Percentiles rank a stretch among this genome's conserved stretches.
Conservation (phyloP, 129 eudicot genomes). For the Flaveria robusta region DNA sequence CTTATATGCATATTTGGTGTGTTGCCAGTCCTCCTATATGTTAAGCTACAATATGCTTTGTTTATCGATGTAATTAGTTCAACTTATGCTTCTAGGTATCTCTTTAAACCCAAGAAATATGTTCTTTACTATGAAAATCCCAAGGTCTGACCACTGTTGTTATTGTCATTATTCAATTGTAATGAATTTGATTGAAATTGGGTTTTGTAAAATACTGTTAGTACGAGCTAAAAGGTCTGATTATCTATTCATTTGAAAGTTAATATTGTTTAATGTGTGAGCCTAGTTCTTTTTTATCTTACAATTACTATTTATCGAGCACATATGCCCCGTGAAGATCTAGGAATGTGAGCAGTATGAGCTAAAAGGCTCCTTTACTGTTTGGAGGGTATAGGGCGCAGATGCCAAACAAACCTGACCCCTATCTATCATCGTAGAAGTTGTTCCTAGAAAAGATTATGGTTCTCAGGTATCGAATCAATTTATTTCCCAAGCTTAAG, state of each 20-base stretch:
- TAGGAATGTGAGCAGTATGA: too few species aligned
- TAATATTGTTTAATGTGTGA: background rate
- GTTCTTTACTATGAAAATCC: constrained; percentile 22
- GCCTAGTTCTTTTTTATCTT: too few species aligned
- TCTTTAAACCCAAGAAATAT: constrained; percentile 24
- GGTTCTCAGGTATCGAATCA: too few species aligned
- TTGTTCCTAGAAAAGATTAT: too few species aligned
- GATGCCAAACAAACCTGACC: too few species aligned
- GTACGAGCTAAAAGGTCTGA: too few species aligned
- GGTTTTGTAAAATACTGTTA: background rate
- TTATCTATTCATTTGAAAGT: background rate
- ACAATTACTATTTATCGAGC: too few species aligned
- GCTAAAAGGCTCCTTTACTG: too few species aligned
- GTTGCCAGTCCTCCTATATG: constrained; percentile 18
- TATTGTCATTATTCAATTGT: background rate
- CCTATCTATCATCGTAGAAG: too few species aligned
- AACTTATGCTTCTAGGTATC: constrained; percentile 16
- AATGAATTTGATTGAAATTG: background rate
- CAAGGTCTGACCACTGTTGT: constrained; percentile 26
- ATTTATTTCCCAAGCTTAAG: too few species aligned
- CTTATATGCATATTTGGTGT: constrained; percentile 31
- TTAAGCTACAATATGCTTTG: constrained; percentile 26
- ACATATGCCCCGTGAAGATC: too few species aligned
- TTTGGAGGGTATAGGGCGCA: too few species aligned
- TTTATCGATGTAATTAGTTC: background rate